Evolutionary conservation across 495 filamentous ascomycete species (phyloP), one percentile per base, ranked within the genome.

Genomic region (Evansstolkia leycettana): DNA sequence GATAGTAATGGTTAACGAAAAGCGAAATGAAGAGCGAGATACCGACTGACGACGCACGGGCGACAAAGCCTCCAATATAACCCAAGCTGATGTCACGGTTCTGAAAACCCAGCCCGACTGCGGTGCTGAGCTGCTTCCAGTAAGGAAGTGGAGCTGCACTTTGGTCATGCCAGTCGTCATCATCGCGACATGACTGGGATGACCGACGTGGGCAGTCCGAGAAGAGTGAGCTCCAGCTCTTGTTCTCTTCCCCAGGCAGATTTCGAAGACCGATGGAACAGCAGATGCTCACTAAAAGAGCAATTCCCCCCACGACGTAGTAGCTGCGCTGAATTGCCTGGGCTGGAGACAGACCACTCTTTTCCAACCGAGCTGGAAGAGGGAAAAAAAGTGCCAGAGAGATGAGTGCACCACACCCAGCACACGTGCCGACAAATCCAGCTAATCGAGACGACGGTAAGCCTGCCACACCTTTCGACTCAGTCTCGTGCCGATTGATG

Each of bases 1-100:
- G 78, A 55, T 89, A 98, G 54, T 85, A 94, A 26, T 78, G 69
- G 48, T 99, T 95, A 39, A 94, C 75, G 41, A 77, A 89, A 3
- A 99, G 69, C 4, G 90, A 92, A 33, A 99, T 78, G 61, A 95
- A 99, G 7, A 94, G 66, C 1, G 84, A 89, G 36, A 96, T 93
- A 8, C 80, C 88, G 28, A 99, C 89, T 0, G 87, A 93, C n/a
- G 85, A 94, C 8, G 90, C 84, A 33, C 90, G 77, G 3, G 92
- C 90, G 1, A 96, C 89, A 43, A 99, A 94, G 11, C 89, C 89
- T 37, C 88, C 90, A 0, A 95, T 59, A 46, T 96, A 99, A 12
- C 82, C 85, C 0, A 96, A 68, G 26, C 77, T 76, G 48, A 99
- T 89, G 33, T 78, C 71, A 16, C 70, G 63, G 50, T 89, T 79